Percentiles rank a stretch among this genome's conserved stretches.
Conservation (phyloP, 2,329 filamentous ascomycete genomes). For the Alternaria metachromatica region DNA sequence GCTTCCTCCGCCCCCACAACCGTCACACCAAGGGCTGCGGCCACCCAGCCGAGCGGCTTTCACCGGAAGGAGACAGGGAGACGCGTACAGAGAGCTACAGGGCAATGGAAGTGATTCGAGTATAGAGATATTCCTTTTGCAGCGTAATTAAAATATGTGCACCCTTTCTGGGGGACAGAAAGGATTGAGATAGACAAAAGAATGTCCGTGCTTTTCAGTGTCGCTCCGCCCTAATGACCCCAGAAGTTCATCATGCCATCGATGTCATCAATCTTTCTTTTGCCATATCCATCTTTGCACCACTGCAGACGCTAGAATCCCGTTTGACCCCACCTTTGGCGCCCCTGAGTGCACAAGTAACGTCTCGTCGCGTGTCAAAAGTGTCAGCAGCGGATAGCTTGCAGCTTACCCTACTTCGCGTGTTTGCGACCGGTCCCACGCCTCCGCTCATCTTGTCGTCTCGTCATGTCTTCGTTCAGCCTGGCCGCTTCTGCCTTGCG, state of each 20-base stretch:
- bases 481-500: not conserved
- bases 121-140: constrained; percentile 12
- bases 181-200: not conserved
- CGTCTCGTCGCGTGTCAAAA: not conserved
- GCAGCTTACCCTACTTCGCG: constrained; percentile 6
- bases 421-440: not conserved
- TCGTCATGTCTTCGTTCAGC: not conserved
- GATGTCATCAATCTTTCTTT: not conserved
- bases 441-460: not conserved
- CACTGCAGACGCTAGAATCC: not conserved
- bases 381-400: not conserved
- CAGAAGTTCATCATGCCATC: not conserved
- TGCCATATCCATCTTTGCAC: not conserved
- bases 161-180: not conserved
- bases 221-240: not conserved
- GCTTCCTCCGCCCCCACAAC: not conserved
- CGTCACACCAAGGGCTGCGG: constrained; percentile 2
- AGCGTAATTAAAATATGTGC: not conserved
- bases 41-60: constrained; percentile 7
- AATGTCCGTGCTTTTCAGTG: not conserved
- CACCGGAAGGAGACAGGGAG: constrained; percentile 1
- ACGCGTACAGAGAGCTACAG: constrained; percentile 1
- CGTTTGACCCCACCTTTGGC: not conserved
- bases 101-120: constrained; percentile 7
- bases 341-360: not conserved